Evolutionary conservation across 2,329 filamentous ascomycete species (phyloP).

Genomic region (Ascochyta koolunga): DNA sequence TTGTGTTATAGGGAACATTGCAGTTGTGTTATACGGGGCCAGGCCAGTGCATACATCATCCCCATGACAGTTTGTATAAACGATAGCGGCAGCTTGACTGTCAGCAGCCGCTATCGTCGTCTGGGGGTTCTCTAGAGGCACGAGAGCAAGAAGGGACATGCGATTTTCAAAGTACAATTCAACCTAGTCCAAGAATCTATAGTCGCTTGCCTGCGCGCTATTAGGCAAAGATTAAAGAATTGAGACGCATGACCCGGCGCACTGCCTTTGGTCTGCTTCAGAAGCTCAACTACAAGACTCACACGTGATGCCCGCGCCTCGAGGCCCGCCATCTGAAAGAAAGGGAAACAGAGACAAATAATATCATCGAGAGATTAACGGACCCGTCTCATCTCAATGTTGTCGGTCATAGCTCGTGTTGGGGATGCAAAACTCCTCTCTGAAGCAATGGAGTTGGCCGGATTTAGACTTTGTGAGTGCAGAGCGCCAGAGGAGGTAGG

Average conservation of each 20-base stretch:
- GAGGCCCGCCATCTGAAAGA: background rate
- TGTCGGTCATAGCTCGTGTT: constrained; percentile 37
- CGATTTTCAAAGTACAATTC: background rate
- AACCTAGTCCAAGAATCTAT: constrained; percentile 1
- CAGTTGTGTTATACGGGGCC: background rate
- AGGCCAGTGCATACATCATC: background rate
- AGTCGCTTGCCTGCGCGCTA: background rate
- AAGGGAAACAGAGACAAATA: background rate
- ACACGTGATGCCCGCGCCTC: background rate
- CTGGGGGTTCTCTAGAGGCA: background rate
- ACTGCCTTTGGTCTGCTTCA: constrained; percentile 17
- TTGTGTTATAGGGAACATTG: background rate
- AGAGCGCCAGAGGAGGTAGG: constrained; percentile 35
- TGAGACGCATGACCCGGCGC: constrained; percentile 14
- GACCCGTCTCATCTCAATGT: constrained; percentile 42
- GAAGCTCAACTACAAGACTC: background rate
- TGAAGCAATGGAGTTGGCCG: constrained; percentile 13
- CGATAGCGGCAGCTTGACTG: background rate
- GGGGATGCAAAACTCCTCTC: constrained; percentile 33
- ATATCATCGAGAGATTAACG: constrained; percentile 13
- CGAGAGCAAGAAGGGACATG: background rate
- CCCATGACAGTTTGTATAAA: background rate
- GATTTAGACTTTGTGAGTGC: constrained; percentile 1
- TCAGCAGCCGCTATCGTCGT: constrained; percentile 5
- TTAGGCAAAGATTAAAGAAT: background rate